Evolutionary conservation across 2,329 filamentous ascomycete species (phyloP), one percentile per base, ranked within the genome.

Genomic region (Diplodia intermedia): DNA sequence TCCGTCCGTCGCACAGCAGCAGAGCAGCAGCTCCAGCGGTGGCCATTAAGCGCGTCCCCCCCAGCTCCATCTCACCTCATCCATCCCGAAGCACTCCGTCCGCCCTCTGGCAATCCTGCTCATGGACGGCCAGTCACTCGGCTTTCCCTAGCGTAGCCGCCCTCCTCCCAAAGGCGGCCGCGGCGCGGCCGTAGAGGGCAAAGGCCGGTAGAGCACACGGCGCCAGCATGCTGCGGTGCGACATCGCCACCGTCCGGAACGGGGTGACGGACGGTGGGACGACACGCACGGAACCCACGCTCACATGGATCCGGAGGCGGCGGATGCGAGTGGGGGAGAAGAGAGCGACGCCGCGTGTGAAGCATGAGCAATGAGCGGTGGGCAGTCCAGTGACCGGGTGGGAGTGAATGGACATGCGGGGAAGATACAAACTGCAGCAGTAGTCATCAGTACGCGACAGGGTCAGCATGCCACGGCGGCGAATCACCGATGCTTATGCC

Each of bases 191-290:
- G 14, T 9, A 38, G 33, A 23, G 12, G 55, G 36, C 11, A 15
- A 43, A 18, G 14, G 40, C 33, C 23, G 36, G 23, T 40, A 15
- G 36, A 29, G 40, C 40, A 33, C 40, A 23, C 15, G 36, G 43
- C 57, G 57, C 18, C 57, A 14, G 9, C 40, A 29, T 20, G 2
- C 57, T 63, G 60, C 60, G 4, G 60, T 63, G 60, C 47, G 29
- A 63, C 60, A 63, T 52, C 18, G 47, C 29, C 29, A 29, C 31
- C 43, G 31, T 38, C 60, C 43, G 26, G 38, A 63, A 52, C 60
- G 31, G 60, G 60, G 52, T 47, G 43, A 63, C 33, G 47, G 60
- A n/a, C 18, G 60, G 60, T 50, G n/a, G 47, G 43, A 56, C 31
- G 31, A 56, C 54, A 56, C 26, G 26, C 26, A 49, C 57, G 50